Percentiles rank a stretch among this genome's conserved stretches.
Conservation (phyloP, 2,329 filamentous ascomycete genomes). For the Exophiala spinifera region DNA sequence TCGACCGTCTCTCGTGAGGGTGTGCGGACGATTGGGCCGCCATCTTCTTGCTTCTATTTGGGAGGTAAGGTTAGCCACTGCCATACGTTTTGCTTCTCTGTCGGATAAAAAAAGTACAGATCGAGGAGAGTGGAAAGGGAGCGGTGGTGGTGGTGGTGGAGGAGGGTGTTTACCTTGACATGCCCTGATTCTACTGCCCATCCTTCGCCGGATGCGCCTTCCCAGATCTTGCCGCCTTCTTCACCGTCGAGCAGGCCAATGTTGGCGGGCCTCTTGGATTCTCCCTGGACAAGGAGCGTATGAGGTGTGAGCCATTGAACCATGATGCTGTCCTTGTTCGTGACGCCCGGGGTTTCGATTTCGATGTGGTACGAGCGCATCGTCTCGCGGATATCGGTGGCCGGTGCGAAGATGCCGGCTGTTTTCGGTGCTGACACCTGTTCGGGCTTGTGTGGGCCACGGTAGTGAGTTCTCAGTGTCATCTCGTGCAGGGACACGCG, state of each 20-base stretch:
- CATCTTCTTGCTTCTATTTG: constrained; percentile 8
- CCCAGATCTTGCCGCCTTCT: constrained; percentile 19
- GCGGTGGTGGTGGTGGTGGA: background rate
- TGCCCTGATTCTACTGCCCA: constrained; percentile 21
- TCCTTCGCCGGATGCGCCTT: constrained; percentile 17
- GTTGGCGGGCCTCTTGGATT: constrained; percentile 12
- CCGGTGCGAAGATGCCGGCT: constrained; percentile 10
- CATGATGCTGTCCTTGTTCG: constrained; percentile 19
- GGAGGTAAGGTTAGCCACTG: background rate
- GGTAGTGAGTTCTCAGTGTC: constrained; percentile 22
- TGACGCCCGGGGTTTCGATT: constrained; percentile 20
- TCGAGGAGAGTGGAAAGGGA: no score
- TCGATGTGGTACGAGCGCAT: constrained; percentile 23
- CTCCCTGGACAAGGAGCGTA: constrained; percentile 23
- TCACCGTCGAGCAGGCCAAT: constrained; percentile 18
- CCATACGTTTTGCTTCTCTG: no score
- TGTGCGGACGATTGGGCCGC: constrained; percentile 19
- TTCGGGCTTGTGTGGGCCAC: constrained; percentile 18
- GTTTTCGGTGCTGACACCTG: constrained; percentile 12
- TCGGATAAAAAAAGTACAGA: no score
- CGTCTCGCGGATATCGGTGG: constrained; percentile 23
- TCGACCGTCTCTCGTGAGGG: constrained; percentile 22
- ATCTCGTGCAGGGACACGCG: constrained; percentile 19
- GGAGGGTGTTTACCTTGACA: no score
- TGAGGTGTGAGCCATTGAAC: constrained; percentile 24